A percentile compares a stretch with the other conserved stretches of the same genome.
Conservation (phyloP, 495 filamentous ascomycete species). For the Xylaria acuta region DNA sequence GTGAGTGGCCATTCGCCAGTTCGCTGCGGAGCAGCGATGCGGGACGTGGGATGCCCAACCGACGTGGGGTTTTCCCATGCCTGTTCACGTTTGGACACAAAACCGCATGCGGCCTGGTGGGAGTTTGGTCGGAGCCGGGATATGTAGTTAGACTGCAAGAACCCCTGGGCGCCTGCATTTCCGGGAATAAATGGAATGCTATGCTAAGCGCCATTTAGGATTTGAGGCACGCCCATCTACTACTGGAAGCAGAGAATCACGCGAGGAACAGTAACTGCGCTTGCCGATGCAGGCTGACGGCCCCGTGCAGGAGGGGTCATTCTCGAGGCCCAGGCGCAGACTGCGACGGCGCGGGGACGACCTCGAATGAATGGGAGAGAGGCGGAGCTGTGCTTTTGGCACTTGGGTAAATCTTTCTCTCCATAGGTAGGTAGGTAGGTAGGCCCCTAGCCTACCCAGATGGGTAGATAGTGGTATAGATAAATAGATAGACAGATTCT, state of each 20-base stretch:
- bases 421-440: background rate
- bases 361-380: background rate
- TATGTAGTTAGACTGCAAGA: background rate
- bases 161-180: background rate
- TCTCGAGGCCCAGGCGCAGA: background rate
- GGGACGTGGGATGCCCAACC: conserved; percentile 14
- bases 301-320: background rate
- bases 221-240: background rate
- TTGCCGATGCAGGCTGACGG: conserved; percentile 12
- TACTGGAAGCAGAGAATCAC: conserved; percentile 19
- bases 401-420: background rate
- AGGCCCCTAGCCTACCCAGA: background rate
- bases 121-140: background rate
- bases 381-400: background rate
- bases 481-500: background rate
- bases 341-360: background rate
- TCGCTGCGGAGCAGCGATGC: conserved; percentile 8
- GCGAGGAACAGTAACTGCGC: conserved; percentile 8
- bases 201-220: background rate
- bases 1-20: conserved; percentile 10
- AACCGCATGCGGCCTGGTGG: conserved; percentile 1
- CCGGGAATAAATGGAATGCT: background rate
- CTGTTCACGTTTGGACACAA: background rate
- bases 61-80: conserved; percentile 2
- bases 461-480: background rate